phyloP scores from a whole-genome alignment of 2,329 filamentous ascomycete species.

The Fusarium newnesense region DNA sequence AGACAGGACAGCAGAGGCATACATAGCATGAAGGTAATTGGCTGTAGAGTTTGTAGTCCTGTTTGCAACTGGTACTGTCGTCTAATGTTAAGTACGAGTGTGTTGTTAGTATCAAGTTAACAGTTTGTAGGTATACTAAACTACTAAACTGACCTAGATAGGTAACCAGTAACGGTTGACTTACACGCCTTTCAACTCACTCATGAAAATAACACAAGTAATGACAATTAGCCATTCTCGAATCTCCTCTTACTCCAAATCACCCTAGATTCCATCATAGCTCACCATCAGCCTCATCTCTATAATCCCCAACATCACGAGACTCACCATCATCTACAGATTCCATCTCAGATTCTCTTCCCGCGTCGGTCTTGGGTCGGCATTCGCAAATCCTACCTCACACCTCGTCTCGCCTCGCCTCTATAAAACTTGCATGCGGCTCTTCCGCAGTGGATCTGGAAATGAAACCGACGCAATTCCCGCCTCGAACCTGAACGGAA shows the following conservation, averaged over 20 bases:
- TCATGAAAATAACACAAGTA: background rate
- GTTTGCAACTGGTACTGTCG: background rate
- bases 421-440: constrained; percentile 32
- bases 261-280: background rate
- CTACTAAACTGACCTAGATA: background rate
- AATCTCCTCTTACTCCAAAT: background rate
- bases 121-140: background rate
- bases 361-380: constrained; percentile 39
- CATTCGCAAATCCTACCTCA: constrained; percentile 34
- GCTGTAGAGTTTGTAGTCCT: background rate
- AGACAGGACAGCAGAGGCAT: background rate
- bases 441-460: constrained; percentile 40
- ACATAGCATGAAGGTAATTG: background rate
- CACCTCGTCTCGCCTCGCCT: background rate
- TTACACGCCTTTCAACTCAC: background rate
- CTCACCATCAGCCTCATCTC: background rate
- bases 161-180: background rate
- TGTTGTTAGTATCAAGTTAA: background rate
- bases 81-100: accelerated
- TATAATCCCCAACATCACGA: background rate
- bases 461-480: constrained; percentile 39
- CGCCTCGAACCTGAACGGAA: constrained; percentile 23
- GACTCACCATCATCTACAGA: constrained; percentile 12
- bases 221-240: background rate
- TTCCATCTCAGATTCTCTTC: constrained; percentile 24